These are phyloP conservation scores for Pythium insidiosum DNA, from an alignment of 352 stramenopile species.

Conservation along the genomic window DNA sequence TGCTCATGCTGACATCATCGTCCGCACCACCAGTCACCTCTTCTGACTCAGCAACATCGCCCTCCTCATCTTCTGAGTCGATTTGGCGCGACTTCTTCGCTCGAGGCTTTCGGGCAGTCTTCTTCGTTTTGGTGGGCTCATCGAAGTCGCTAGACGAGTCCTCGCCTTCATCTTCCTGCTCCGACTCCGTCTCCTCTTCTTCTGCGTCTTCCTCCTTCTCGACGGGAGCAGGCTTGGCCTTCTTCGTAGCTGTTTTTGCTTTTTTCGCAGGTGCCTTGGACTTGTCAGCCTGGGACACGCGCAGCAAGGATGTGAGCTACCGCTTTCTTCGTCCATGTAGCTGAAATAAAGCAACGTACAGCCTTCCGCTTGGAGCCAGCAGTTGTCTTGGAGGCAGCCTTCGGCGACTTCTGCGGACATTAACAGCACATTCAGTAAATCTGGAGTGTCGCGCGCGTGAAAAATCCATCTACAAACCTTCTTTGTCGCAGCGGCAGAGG, in stretches of 20 bases:
- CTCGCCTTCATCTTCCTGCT: conserved; percentile 21
- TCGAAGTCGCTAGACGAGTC: conserved; percentile 67
- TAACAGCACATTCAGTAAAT: background rate
- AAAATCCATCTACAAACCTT: conserved; percentile 4
- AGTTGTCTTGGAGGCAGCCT: conserved; percentile 4
- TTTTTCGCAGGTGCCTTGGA: conserved; percentile 13
- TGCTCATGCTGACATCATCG: conserved; percentile 2
- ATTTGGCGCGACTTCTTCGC: conserved; percentile 12
- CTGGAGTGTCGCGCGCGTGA: background rate
- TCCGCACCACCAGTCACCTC: conserved; percentile 1
- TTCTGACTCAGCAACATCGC: conserved; percentile 15
- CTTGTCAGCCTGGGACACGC: conserved; percentile 5
- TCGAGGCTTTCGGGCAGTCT: conserved; percentile 11
- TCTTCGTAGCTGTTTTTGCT: conserved; percentile 19
- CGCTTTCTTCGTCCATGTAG: background rate
- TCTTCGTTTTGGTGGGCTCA: conserved; percentile 19
- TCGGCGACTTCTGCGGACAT: background rate
- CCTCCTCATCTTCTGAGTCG: conserved; percentile 9
- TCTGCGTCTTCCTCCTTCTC: conserved; percentile 30
- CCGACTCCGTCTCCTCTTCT: conserved; percentile 32
- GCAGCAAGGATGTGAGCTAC: background rate
- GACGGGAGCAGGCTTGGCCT: conserved; percentile 7
- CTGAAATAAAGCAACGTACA: conserved; percentile 3
- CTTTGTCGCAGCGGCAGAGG: background rate
- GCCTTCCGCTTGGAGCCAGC: conserved; percentile 18